Conservation (phyloP, 164 flowering plant genomes). For the Magnolia kwangsiensis region DNA sequence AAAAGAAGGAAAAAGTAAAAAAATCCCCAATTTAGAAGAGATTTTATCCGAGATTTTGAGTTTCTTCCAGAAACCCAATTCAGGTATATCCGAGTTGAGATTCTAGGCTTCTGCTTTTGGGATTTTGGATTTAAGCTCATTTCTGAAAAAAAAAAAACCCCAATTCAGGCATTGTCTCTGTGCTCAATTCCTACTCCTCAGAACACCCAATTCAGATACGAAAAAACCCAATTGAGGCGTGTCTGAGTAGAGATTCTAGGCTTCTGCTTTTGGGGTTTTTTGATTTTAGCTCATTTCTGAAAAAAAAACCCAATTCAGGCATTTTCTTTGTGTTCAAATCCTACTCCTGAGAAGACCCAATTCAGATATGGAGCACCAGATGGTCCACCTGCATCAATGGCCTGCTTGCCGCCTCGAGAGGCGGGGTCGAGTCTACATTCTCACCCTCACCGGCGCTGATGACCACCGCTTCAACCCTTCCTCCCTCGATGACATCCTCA, state of each 20-base stretch:
- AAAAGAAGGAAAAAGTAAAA: too few species aligned
- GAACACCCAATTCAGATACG: not conserved
- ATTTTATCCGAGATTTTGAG: too few species aligned
- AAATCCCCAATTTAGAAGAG: too few species aligned
- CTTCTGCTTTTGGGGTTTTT: not conserved
- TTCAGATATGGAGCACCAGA: constrained; percentile 1
- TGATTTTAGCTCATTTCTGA: not conserved
- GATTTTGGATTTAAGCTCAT: not conserved
- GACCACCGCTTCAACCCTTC: constrained; percentile 17
- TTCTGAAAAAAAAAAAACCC: not conserved
- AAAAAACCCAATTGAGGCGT: not conserved
- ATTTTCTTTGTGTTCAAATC: too few species aligned
- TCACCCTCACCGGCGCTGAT: constrained; percentile 7
- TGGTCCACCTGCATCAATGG: not conserved
- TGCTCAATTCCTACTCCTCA: too few species aligned
- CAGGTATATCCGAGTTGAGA: not conserved
- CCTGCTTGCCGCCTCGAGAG: constrained; percentile 9
- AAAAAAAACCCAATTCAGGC: not conserved
- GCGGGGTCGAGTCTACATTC: constrained; percentile 9
- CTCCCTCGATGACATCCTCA: constrained; percentile 8
- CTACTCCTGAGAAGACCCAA: not conserved
- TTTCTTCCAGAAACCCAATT: not conserved
- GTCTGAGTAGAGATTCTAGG: not conserved
- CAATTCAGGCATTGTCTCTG: too few species aligned
- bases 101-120: not conserved